Evolutionary conservation across 2,329 filamentous ascomycete species (phyloP), one percentile per base, ranked within the genome.

Genomic region (Davidsoniella virescens): DNA sequence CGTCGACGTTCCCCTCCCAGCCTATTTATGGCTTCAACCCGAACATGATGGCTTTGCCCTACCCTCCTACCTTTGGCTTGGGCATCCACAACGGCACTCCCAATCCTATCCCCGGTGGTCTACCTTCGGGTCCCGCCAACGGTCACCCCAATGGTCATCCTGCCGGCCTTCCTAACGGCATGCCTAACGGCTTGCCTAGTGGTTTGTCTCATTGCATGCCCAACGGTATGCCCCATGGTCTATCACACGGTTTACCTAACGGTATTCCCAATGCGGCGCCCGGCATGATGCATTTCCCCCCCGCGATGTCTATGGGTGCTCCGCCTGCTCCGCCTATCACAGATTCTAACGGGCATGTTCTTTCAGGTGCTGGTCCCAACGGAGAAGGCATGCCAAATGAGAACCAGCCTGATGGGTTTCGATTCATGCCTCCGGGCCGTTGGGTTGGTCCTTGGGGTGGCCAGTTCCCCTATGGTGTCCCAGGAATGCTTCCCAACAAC

Each of bases 11-110:
- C 53, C 62, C 55, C 20, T 52, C 59, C 23, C 57, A 59, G 16
- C 54, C 59, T 29, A 57, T 62, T 20, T 61, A 63, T 36, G 60
- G 62, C 6, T 61, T 63, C 23, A 51, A 57, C 29, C 58, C 61
- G 5, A 57, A 58, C 3, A 58, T 56, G 52, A 53, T 65, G 44
- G 55, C 58, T 41, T 57, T 51, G 29, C 44, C 52, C 14, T 53
- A 47, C 29, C 40, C 46, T 5, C 17, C 20, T 9, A 29, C 52
- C 14, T 53, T 47, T 25, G 39, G 52, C 16, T 16, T 50, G 18
- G 43, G 43, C n/a, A 36, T 50, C 25, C 33, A 33, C 5, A 42
- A 42, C 17, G 17, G 44, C 4, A 44, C 50, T 17, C 48, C 48
- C 6, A 26, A 36, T 26, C 14, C 52, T 33, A 33, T 53, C 6